A percentile compares a stretch with the other conserved stretches of the same genome.
These are phyloP conservation scores for Hypoxylon lienhwacheense DNA, from an alignment of 495 filamentous ascomycete genomes.

Conservation along the genomic window DNA sequence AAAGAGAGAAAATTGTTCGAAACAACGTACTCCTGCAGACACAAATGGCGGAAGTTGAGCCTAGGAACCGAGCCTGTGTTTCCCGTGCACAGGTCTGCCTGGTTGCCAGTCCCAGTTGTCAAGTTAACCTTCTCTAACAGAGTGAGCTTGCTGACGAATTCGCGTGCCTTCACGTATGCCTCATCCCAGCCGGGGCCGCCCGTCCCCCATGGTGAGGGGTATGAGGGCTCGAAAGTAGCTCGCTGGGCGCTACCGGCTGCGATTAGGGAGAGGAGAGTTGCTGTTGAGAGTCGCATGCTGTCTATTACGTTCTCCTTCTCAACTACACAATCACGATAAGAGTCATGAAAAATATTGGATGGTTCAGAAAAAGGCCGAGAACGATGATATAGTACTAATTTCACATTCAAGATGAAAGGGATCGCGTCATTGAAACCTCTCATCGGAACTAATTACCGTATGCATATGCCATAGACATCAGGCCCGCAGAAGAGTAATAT, in stretches of 20 bases:
- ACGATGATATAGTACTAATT: not conserved
- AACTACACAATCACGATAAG: not conserved
- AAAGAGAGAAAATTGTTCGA: no score
- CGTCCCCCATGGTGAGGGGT: conserved; percentile 73
- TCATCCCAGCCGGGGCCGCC: conserved; percentile 71
- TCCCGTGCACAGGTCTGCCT: conserved; percentile 72
- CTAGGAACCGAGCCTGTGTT: conserved; percentile 60
- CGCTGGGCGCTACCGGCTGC: conserved; percentile 25
- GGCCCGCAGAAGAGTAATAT: conserved; percentile 14
- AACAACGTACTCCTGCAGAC: conserved; percentile 55
- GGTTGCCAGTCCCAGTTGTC: conserved; percentile 76
- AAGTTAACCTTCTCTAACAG: conserved; percentile 80
- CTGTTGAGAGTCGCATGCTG: conserved; percentile 12
- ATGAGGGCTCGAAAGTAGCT: conserved; percentile 56
- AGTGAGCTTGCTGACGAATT: conserved; percentile 73
- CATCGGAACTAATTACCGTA: conserved; percentile 22
- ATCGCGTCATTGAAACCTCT: conserved; percentile 16
- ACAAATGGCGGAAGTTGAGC: conserved; percentile 51
- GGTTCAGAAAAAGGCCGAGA: not conserved
- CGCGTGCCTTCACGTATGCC: conserved; percentile 74
- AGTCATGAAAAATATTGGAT: not conserved
- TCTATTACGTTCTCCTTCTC: not conserved
- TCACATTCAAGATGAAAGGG: not conserved
- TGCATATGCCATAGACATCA: conserved; percentile 4
- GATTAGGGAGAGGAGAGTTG: conserved; percentile 12